Percentiles rank a stretch among this genome's conserved stretches.
These are phyloP conservation scores for Corchorus olitorius DNA, from an alignment of 345 rosid species.

Conservation along the genomic window DNA sequence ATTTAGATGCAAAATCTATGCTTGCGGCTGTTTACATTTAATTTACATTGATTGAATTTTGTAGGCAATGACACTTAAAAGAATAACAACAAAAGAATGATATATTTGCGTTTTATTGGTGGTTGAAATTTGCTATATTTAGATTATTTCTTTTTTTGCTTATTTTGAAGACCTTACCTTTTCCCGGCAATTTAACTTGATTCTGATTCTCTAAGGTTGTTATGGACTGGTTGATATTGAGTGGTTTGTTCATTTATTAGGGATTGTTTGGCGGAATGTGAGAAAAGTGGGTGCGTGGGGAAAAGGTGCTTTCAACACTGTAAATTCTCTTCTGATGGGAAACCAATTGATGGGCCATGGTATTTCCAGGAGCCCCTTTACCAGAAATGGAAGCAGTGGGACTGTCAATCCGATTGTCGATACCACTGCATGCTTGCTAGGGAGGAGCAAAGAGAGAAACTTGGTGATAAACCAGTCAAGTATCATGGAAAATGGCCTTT, in stretches of 20 bases:
- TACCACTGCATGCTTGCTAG: conserved; percentile 84
- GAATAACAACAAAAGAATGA: background rate
- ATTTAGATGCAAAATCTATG: conserved; percentile 10
- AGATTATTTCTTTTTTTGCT: background rate
- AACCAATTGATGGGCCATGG: conserved; percentile 77
- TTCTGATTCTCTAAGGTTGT: background rate
- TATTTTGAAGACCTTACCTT: background rate
- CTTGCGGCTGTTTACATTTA: background rate
- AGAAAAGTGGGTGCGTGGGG: conserved; percentile 83
- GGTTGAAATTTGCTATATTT: background rate
- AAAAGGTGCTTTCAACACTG: conserved; percentile 81
- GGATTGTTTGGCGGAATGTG: conserved; percentile 72
- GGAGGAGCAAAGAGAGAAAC: conserved; percentile 72
- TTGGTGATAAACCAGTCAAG: conserved; percentile 70
- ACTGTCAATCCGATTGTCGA: conserved; percentile 67
- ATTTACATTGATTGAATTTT: background rate
- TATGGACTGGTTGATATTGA: conserved; percentile 8
- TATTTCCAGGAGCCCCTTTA: conserved; percentile 90
- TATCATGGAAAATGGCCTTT: conserved; percentile 94
- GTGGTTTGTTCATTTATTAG: conserved; percentile 38
- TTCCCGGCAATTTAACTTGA: background rate
- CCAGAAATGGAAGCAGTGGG: conserved; percentile 90
- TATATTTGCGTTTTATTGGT: background rate
- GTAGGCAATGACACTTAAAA: background rate
- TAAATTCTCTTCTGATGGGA: conserved; percentile 86